Base-by-base conservation (phyloP, 1,284 basidiomycete genomes). In the Leccinum angustisporum region DNA sequence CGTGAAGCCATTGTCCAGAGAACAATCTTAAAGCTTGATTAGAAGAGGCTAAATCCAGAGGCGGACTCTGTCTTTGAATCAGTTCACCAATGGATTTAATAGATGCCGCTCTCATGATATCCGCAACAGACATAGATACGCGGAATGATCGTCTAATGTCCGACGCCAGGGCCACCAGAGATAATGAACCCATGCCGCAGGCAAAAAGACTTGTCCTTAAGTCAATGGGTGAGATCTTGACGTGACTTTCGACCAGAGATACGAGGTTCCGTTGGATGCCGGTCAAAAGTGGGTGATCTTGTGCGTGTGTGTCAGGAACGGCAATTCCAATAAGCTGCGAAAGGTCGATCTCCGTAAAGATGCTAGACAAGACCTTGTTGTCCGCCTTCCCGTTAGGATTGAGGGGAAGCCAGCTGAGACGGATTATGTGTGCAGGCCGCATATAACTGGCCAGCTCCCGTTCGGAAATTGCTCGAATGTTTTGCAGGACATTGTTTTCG, bases 381-480 rank as follows among this genome's bases (percentile, higher is more conserved):
- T 83, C 83, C 1, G 77, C 71, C 70, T 83, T 83, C 30, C 82
- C 82, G 62, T 83, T 84, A 14, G 75, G 67, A 67, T 75, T 83
- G 60, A 83, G 65, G 5, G 82, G 81, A 60, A 83, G 76, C 72
- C 78, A 84, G 61, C 69, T 73, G 18, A 83, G 71, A 5, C 81
- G 79, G 43, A 84, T 74, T 60, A 83, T 76, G 65, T 82, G 81
- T 59, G 79, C 78, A 13, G 82, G 82, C 9, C 82, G 77, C 82
- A 84, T 83, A 63, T 83, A 83, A 59, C 76, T 79, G 8, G 83
- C 78, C 1, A 83, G 72, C 65, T 81, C 79, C 25, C 65, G 61
- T 50, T 80, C 76, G 65, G 78, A 81, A 21, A 75, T 74, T 14
- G 58, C 63, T 54, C 72, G 75, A 56, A 83, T 76, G 31, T 65